Evolutionary conservation across 306 rosid species (phyloP).

Genomic region (Trifolium dubium): DNA sequence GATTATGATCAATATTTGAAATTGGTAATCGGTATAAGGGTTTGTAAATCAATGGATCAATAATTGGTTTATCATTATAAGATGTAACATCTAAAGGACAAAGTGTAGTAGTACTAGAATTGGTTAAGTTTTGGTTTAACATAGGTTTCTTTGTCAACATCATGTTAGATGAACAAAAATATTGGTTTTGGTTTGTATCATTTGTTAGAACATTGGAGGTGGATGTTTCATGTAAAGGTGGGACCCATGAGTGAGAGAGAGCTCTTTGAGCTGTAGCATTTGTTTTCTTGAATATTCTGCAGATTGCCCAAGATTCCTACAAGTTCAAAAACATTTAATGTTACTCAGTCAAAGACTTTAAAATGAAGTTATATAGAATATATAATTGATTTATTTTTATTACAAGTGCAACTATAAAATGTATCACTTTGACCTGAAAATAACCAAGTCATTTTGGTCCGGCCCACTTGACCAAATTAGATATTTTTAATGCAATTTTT

Average conservation of each 20-base stretch:
- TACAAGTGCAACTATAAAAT: neutral
- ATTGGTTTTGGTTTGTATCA: constrained; percentile 41
- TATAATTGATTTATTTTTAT: neutral
- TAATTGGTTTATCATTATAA: constrained; percentile 53
- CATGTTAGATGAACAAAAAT: constrained; percentile 46
- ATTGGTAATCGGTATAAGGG: constrained; percentile 48
- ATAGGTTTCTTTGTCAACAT: constrained; percentile 42
- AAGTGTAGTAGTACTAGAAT: constrained; percentile 21
- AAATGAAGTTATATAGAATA: neutral
- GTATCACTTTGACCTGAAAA: neutral
- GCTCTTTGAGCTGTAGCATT: constrained; percentile 77
- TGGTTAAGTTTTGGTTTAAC: constrained; percentile 46
- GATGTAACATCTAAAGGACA: constrained; percentile 48
- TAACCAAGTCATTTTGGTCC: neutral
- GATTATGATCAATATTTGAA: constrained; percentile 27
- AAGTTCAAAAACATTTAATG: constrained; percentile 16
- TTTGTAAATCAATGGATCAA: constrained; percentile 46
- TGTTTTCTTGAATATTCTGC: constrained; percentile 89
- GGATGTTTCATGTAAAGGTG: constrained; percentile 53
- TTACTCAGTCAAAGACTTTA: neutral
- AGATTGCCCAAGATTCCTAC: constrained; percentile 94
- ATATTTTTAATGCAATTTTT: too few relatives aligned
- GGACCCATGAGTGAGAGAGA: constrained; percentile 74
- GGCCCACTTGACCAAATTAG: neutral
- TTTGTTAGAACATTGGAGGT: constrained; percentile 47